Conservation (phyloP, 345 rosid species). For the Gynandropsis gynandra region DNA sequence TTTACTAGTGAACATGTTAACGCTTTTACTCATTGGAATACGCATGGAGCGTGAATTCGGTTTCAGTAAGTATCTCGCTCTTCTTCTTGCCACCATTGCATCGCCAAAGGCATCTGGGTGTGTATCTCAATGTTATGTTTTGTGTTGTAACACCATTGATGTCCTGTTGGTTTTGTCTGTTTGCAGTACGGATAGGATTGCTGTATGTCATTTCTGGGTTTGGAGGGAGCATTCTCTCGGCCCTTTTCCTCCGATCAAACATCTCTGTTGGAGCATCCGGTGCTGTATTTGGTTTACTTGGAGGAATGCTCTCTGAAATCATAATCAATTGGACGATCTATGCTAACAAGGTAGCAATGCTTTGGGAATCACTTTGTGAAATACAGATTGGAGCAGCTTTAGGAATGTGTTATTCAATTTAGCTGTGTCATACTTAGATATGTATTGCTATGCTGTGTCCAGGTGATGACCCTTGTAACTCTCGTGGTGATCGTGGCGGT, state of each 20-base stretch:
- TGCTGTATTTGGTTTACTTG: constrained; percentile 90
- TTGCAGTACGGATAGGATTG: constrained; percentile 65
- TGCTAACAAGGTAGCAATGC: constrained; percentile 58
- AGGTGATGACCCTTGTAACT: constrained; percentile 64
- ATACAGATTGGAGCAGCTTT: constrained; percentile 3
- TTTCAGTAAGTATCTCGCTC: constrained; percentile 47
- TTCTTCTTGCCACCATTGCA: too few relatives aligned
- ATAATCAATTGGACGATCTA: constrained; percentile 94
- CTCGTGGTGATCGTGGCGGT: constrained; percentile 59
- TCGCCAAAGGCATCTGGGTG: too few relatives aligned
- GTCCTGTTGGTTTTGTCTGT: constrained; percentile 12
- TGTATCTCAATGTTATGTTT: background rate
- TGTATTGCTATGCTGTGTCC: constrained; percentile 20
- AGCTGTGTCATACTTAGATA: too few relatives aligned
- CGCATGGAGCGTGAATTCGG: constrained; percentile 93
- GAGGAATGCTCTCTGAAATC: constrained; percentile 96
- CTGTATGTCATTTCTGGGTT: constrained; percentile 81
- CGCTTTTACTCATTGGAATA: constrained; percentile 73
- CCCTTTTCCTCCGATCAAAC: constrained; percentile 65
- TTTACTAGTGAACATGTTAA: constrained; percentile 74
- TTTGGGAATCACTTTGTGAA: background rate
- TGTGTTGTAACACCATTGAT: background rate
- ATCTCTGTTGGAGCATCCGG: constrained; percentile 99
- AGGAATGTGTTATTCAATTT: too few relatives aligned
- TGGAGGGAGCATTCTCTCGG: constrained; percentile 93